These are phyloP conservation scores for Peronosclerospora sorghi DNA, from an alignment of 352 stramenopile genomes.

Conservation along the genomic window DNA sequence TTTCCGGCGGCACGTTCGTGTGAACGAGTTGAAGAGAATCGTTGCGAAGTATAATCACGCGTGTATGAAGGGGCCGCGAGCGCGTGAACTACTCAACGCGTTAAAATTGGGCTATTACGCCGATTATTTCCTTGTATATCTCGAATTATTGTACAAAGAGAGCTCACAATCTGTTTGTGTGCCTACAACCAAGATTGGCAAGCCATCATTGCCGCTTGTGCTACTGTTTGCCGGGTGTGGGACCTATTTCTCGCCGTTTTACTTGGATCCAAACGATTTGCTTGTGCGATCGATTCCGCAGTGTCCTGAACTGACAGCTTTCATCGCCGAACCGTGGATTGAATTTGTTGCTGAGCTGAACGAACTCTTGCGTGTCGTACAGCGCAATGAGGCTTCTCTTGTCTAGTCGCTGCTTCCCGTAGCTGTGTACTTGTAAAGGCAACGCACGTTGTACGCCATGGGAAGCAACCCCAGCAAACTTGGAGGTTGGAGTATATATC, in stretches of 20 bases:
- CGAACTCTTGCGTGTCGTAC: conserved; percentile 55
- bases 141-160: conserved; percentile 70
- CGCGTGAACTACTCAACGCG: conserved; percentile 54
- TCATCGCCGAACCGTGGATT: conserved; percentile 79
- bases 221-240: conserved; percentile 66
- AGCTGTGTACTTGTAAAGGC: conserved; percentile 49
- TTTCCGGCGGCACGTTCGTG: conserved; percentile 56
- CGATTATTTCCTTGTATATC: conserved; percentile 73
- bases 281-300: conserved; percentile 70
- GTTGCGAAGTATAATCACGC: conserved; percentile 71
- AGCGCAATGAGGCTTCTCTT: conserved; percentile 37
- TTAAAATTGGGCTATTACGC: conserved; percentile 68
- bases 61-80: conserved; percentile 69
- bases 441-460: conserved; percentile 24
- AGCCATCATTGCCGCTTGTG: conserved; percentile 58
- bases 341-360: conserved; percentile 78
- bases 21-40: conserved; percentile 70
- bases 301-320: conserved; percentile 66
- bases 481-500: conserved; percentile 54
- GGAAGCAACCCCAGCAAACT: conserved; percentile 33
- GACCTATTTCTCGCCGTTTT: conserved; percentile 73
- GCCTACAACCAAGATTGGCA: conserved; percentile 58
- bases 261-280: conserved; percentile 70
- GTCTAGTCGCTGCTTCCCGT: conserved; percentile 54
- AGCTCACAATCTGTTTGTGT: conserved; percentile 58